Percentiles rank a stretch among this genome's conserved stretches.
These are phyloP conservation scores for Dissophora ornata DNA, from an alignment of 192 early-diverging fungal species.

Conservation along the genomic window DNA sequence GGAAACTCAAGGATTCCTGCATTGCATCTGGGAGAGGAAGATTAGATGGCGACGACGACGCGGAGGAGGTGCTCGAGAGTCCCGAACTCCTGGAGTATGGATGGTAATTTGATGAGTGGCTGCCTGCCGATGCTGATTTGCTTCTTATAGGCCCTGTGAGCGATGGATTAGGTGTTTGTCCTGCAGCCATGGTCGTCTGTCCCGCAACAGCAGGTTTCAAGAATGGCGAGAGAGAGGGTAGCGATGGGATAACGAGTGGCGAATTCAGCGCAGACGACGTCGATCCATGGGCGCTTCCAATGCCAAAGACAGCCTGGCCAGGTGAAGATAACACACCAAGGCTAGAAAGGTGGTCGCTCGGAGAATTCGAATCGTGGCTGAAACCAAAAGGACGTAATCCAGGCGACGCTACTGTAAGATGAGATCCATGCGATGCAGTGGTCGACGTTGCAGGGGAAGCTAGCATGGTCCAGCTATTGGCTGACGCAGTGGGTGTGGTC, in stretches of 20 bases:
- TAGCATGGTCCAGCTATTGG: conserved; percentile 14
- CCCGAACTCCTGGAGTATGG: conserved; percentile 22
- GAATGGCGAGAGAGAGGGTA: conserved; percentile 44
- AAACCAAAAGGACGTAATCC: conserved; percentile 18
- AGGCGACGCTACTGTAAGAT: conserved; percentile 19
- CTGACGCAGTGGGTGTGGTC: conserved; percentile 29
- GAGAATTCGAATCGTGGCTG: conserved; percentile 1
- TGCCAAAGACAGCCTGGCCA: conserved; percentile 9
- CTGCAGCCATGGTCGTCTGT: conserved; percentile 35
- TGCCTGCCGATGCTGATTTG: neutral
- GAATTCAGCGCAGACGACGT: conserved; percentile 26
- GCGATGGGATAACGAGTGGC: conserved; percentile 40
- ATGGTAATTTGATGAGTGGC: conserved; percentile 22
- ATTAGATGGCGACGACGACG: conserved; percentile 19
- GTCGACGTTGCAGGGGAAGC: conserved; percentile 11
- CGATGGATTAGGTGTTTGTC: conserved; percentile 15
- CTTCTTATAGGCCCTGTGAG: conserved; percentile 25
- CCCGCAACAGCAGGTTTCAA: conserved; percentile 27
- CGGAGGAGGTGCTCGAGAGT: conserved; percentile 17
- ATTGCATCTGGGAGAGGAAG: conserved; percentile 40
- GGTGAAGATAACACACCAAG: conserved; percentile 33
- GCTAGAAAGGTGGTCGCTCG: conserved; percentile 22
- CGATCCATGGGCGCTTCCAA: conserved; percentile 10
- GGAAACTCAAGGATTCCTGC: conserved; percentile 52
- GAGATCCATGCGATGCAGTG: conserved; percentile 5